Base-by-base conservation (phyloP, 83 land plant genomes). In the Picea abies region DNA sequence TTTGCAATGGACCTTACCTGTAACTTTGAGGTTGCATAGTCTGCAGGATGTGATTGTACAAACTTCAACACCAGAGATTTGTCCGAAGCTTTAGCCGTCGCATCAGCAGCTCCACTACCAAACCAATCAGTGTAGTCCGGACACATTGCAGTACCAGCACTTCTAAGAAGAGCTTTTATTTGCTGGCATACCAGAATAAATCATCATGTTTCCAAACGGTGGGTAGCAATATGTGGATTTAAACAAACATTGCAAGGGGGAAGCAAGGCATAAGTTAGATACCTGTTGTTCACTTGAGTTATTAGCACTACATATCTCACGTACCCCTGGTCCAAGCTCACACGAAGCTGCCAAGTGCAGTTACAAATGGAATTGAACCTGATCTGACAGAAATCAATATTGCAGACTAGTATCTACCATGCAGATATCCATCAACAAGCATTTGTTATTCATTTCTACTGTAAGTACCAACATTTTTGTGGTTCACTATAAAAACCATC, bases 201-300 rank as follows among this genome's bases (percentile, higher is more conserved):
- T 61, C 17, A 12, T 17, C 15, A 29, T 60, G 72, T 20, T 79
- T 41, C 49, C 60, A 64, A 26, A 72, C 49, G 20, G 41, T 17
- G 20, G 63, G 60, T 68, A 79, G 72, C 60, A 14, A 6, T 35
- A 39, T 15, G 26, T 25, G 14, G 29, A 29, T 81, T 12, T 41
- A 15, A 70, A 76, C 29, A 11, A 63, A 67, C 9, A 49, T 23
- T 82, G 44, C 37, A 79, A 62, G 63, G 37, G 11, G 39, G 49
- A 56, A 71, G 78, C 17, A 10, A 69, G 39, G 80, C 62, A 26
- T 6, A 63, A 23, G 22, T 70, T 3, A 47, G 3, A 64, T 69
- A 96, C 99, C 97, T 97, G 89, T 39, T 94, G 82, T 85, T 97
- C 99, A 84, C 86, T 93, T 44, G 90, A 84, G 76, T 94, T 90